Evolutionary conservation across 345 rosid species (phyloP), one percentile per base, ranked within the genome.

Genomic region (Lumnitzera littorea): DNA sequence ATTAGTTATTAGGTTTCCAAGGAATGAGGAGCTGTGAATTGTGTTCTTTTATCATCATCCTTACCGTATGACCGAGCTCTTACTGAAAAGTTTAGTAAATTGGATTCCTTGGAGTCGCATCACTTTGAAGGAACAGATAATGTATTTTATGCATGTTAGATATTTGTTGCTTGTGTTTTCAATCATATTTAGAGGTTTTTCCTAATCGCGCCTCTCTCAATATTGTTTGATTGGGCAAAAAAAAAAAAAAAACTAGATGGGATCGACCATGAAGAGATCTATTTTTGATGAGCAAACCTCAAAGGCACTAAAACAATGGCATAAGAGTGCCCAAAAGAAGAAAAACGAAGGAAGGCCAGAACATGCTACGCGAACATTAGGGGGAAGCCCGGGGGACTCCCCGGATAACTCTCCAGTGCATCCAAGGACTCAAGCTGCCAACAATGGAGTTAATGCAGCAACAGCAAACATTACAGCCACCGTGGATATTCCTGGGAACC

Each of bases 261-360:
- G 97, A 57, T 83, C 99, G 46, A 88, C 95, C 56, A 90, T 94
- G 99, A 94, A 94, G 76, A 71, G 76, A 62, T 82, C 99, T 4
- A 88, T 94, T 61, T 94, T 94, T 63, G 99, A 94, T 67, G 88
- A 86, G 0, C 95, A 88, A 80, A 88, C 99, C 8, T 79, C 89
- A 0, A 90, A 79, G 76, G 97, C 99, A 17, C 65, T 94, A 41
- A 86, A 58, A 77, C 80, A 71, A 63, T 94, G 99, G 99, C 99
- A 80, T 49, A 86, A 48, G 65, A 83, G 77, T 8, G 99, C 96
- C 12, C 48, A 51, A 50, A 78, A 73, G 73, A 88, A 79, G 75
- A 81, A 66, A 55, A 53, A 46, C 16, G 88, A 80, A 10, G 75
- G 67, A 43, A 74, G 62, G 55, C 13, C 74, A 2, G 66, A 61